Base-by-base conservation (phyloP, 768 basidiomycete species). In the Termitomyces sp. region DNA sequence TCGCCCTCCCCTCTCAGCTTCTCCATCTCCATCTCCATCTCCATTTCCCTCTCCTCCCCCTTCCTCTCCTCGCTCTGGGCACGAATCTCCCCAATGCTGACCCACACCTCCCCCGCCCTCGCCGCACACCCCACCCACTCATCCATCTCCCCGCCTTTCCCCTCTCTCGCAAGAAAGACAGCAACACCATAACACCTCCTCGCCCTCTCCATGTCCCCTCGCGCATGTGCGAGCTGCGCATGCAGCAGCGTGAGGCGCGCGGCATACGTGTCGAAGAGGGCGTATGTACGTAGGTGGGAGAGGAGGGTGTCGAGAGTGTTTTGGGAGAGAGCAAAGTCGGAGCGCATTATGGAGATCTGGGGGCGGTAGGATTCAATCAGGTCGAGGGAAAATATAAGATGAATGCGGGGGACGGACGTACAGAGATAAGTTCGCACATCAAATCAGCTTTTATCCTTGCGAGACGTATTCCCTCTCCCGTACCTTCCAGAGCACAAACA, bases 161-260 rank as follows among this genome's bases (percentile, higher is more conserved):
- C 49, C 12, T 51, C 61, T 20, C 28, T 33, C 22, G 79, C 77
- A 0, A 90, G 73, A 52, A 76, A 72, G 5, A 83, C 84, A 4
- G 90, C 88, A 5, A 88, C 80, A 45, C 76, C 78, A 70, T 92
- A 93, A 59, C 87, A 89, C 40, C 79, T 75, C 52, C 78, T 66
- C 18, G 91, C 91, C 2, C 83, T 79, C 12, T 78, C 75, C 0
- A 75, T 69, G 8, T 82, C 76, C 1, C 84, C 84, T 4, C 83
- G 72, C 1, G 89, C 84, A 69, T 93, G 91, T 5, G 89, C 86
- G 33, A 92, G 81, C 62, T 93, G 89, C 0, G 85, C 91, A 56
- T 90, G 82, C 60, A 87, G 81, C 7, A 92, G 76, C 6, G 87
- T 80, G 12, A 91, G 84, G 4, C 88, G 84, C 0, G 86, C 80